Percentiles rank a stretch among this genome's conserved stretches.
Evolutionary conservation across 2,329 filamentous ascomycete genomes (phyloP).

Genomic region (Diaporthe caulivora): DNA sequence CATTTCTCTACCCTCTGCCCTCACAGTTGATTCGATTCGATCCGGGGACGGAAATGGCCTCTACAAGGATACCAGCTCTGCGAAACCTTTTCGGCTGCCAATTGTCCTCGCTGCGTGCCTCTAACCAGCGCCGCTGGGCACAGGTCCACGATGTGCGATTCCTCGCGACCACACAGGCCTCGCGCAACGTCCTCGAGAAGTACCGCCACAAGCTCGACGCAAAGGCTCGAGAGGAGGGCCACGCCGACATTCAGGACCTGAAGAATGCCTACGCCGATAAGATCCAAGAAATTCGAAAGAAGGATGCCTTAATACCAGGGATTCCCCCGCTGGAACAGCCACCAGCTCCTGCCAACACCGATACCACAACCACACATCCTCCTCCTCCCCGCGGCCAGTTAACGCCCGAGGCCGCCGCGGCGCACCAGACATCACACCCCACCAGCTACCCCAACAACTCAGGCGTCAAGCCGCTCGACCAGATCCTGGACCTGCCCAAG

Average conservation of each 20-base stretch:
- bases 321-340: constrained; percentile 33
- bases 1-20: background rate
- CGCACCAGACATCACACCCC: constrained; percentile 40
- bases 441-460: constrained; percentile 44
- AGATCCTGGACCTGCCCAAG: constrained; percentile 83
- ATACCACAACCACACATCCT: background rate
- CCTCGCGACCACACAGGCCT: constrained; percentile 80
- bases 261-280: constrained; percentile 87
- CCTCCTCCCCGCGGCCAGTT: constrained; percentile 35
- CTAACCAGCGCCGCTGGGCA: constrained; percentile 84
- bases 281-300: constrained; percentile 78
- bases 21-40: background rate
- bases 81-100: constrained; percentile 57
- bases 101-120: constrained; percentile 48
- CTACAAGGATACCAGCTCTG: constrained; percentile 60
- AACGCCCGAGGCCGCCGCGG: constrained; percentile 49
- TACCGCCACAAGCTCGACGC: constrained; percentile 87
- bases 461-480: constrained; percentile 60
- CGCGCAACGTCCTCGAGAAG: constrained; percentile 80
- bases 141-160: constrained; percentile 94
- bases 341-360: background rate
- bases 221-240: constrained; percentile 79
- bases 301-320: constrained; percentile 67
- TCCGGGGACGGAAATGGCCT: constrained; percentile 57
- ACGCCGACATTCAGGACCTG: constrained; percentile 78